Base-by-base conservation (phyloP, 352 stramenopile species). In the Pythium oligandrum region DNA sequence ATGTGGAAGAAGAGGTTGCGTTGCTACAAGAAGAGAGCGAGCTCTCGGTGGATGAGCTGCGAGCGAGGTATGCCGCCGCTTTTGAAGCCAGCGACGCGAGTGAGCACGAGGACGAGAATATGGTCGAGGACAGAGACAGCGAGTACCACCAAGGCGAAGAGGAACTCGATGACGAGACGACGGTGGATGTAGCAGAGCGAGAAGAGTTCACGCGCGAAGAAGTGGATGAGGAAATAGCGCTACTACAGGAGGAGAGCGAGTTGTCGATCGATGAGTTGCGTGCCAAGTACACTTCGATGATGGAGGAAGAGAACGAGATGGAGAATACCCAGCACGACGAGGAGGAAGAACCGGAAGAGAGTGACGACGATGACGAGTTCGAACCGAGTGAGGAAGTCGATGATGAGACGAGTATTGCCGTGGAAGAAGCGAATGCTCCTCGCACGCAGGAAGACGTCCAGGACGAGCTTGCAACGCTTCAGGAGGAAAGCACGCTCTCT, bases 201-300 rank as follows among this genome's bases (percentile, higher is more conserved):
- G 62, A 66, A 4, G 64, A 79, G 12, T 44, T 67, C 39, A 73
- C 66, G 3, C 60, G 53, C n/a, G 62, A 70, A 11, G 68, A 82
- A 44, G 70, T 64, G 4, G 67, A 81, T 37, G 82, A 97, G 40
- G 96, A 98, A 63, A 63, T 98, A 6, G 70, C 64, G 3, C 53
- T 90, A 33, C 61, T 99, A 0, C 64, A 98, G 38, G 62, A 78
- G 53, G 96, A 99, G 55, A 86, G 72, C 17, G 84, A 98, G 62
- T 83, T 99, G 64, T 92, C 95, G 0, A 80, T 98, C 17, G 93
- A 99, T 7, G 68, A 88, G 36, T 59, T 93, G 30, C 59, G 69
- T 11, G 76, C 76, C 7, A 63, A 70, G 44, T 89, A 89, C 50
- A 57, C 57, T 30, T 37, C 42, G 4, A 60, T 46, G 47, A 70